Evolutionary conservation across 2,329 filamentous ascomycete species (phyloP), one percentile per base, ranked within the genome.

Genomic region (Ophiostoma novo-ulmi): DNA sequence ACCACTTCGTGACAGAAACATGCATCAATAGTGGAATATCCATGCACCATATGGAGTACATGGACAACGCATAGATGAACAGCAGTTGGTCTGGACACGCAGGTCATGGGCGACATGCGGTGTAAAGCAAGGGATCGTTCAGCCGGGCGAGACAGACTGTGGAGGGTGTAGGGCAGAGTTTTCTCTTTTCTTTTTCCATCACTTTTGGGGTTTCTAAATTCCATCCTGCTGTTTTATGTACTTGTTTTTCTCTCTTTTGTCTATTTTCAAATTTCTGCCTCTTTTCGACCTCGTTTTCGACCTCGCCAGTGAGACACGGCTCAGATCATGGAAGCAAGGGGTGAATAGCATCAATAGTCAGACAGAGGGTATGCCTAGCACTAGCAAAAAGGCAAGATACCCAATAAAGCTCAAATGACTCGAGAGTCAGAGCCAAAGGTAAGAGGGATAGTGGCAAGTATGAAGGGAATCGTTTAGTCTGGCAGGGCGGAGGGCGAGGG

Each of bases 91-190:
- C 41, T 44, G 13, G 76, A 83, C 67, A 71, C 75, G 55, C 70
- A 72, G 22, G 85, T 85, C 75, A 74, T 86, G 67, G 76, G 76
- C 20, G 79, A 82, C 75, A 85, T 85, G 26, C 41, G 55, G 44
- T 44, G 58, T 58, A 63, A 63, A 31, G 58, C 58, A 63, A 63
- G 58, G 58, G 58, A 11, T 26, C 58, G 58, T 63, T 63, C 58
- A 63, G 58, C 58, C 58, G 58, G 58, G 58, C 58, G 58, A 63
- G 26, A 63, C 58, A 63, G 58, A 63, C 44, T 48, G 20, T 48
- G 44, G 22, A 48, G 58, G 58, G 26, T 63, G 58, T 63, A 63
- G 58, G 58, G 68, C 58, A 69, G 58, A 69, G 39, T 69, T 69
- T 70, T 70, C 39, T 70, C 35, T 55, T 70, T 52, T 55, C 66